Percentiles rank a stretch among this genome's conserved stretches.
Evolutionary conservation across 2,329 filamentous ascomycete genomes (phyloP).

Genomic region (Aspergillus alliaceus): DNA sequence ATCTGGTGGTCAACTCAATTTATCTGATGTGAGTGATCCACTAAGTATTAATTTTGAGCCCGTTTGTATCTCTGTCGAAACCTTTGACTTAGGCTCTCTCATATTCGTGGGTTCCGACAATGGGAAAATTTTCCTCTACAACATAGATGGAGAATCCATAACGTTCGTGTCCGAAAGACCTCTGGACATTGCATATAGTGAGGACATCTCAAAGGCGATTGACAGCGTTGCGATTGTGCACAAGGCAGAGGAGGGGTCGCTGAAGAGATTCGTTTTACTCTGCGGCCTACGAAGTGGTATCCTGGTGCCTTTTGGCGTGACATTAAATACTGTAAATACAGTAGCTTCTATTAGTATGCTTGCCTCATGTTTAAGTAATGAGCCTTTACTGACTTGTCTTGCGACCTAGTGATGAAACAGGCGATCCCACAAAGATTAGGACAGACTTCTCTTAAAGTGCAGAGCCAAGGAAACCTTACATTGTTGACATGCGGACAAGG

Average conservation of each 20-base stretch:
- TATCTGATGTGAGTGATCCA: constrained; percentile 24
- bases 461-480: constrained; percentile 29
- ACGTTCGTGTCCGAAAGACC: constrained; percentile 23
- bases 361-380: background rate
- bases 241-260: constrained; percentile 11
- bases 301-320: constrained; percentile 39
- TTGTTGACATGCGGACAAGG: constrained; percentile 38
- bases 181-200: constrained; percentile 21
- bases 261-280: constrained; percentile 31
- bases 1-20: constrained; percentile 14
- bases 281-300: constrained; percentile 50
- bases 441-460: constrained; percentile 37
- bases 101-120: constrained; percentile 43
- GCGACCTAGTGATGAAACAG: constrained; percentile 33
- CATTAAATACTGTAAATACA: constrained; percentile 18
- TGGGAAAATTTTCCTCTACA: constrained; percentile 37
- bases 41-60: constrained; percentile 35
- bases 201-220: constrained; percentile 35
- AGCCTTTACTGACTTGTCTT: constrained; percentile 12
- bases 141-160: constrained; percentile 21
- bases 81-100: constrained; percentile 24
- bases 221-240: constrained; percentile 35
- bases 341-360: constrained; percentile 29
- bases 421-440: constrained; percentile 31
- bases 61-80: constrained; percentile 34